Evolutionary conservation across 148 eudicot genomes (phyloP).

Genomic region (Hydrangea macrophylla): DNA sequence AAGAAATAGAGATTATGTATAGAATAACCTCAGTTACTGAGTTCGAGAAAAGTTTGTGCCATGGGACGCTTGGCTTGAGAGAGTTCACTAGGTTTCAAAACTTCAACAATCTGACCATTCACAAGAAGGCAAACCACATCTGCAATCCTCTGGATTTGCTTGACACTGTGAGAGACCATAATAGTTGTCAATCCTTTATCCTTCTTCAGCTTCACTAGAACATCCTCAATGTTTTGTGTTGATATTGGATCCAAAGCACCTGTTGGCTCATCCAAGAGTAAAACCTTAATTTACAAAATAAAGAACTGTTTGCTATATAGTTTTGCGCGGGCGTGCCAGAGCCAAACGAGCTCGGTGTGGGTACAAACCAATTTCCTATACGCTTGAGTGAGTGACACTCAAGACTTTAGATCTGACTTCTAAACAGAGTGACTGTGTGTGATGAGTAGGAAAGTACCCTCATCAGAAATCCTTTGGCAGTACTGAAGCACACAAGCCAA

Average conservation of each 20-base stretch:
- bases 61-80: slow-evolving; percentile 45
- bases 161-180: slow-evolving; percentile 55
- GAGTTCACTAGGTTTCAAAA: slow-evolving; percentile 30
- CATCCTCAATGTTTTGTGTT: slow-evolving; percentile 48
- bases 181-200: slow-evolving; percentile 35
- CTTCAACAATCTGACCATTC: slow-evolving; percentile 40
- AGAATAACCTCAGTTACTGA: too few species aligned
- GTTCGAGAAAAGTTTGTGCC: slow-evolving; percentile 40
- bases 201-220: slow-evolving; percentile 34
- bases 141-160: slow-evolving; percentile 56
- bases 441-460: too few species aligned
- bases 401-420: too few species aligned
- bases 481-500: too few species aligned
- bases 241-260: slow-evolving; percentile 63
- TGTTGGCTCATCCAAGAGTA: slow-evolving; percentile 57
- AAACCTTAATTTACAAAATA: slow-evolving; percentile 25
- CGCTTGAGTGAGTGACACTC: too few species aligned
- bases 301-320: too few species aligned
- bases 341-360: too few species aligned
- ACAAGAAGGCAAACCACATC: slow-evolving; percentile 39
- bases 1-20: too few species aligned
- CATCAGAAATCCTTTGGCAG: too few species aligned
- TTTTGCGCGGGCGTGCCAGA: too few species aligned
- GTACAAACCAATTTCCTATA: too few species aligned
- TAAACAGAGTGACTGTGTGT: too few species aligned